Evolutionary conservation across 2,329 filamentous ascomycete species (phyloP), one percentile per base, ranked within the genome.

Genomic region (Diaporthe citri): DNA sequence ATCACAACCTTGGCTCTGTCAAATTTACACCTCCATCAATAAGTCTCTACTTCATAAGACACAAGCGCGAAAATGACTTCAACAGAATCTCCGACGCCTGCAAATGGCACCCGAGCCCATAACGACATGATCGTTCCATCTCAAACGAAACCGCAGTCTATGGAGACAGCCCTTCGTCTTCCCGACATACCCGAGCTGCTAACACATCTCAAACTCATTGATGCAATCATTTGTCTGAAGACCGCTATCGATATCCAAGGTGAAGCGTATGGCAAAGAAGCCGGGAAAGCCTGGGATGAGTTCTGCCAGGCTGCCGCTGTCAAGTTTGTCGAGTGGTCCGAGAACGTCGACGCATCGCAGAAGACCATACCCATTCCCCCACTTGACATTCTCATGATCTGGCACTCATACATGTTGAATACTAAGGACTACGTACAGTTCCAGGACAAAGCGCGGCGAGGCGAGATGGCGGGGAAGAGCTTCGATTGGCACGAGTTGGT

Each of bases 341-440:
- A 52, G 43, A 51, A 62, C 9, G 56, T 72, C 31, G 70, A 72
- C n/a, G 22, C 51, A n/a, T 72, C 56, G 12, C 15, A 31, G 5
- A 20, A 60, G 56, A 72, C 15, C 28, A 52, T 72, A 17, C 22
- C 31, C 17, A 28, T 51, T 4, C 70, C 70, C 9, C 31, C 56
- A 3, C 43, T 72, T 36, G 56, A 62, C 36, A 39, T 72, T 15
- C 31, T 72, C 7, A 62, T 72, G 56, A 39, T 72, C 4, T 72
- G 70, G 70, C 70, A 72, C n/a, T 60, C 70, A 3, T 72, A 62
- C 41, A 72, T 72, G 43, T 20, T 72, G 6, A 72, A 72, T 22
- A 59, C 70, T n/a, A 60, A 25, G n/a, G 70, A 51, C 22, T 72
- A 72, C 3, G 25, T 41, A 3, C 15, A 17, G 2, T 72, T 60